These are phyloP conservation scores for Eimeria nieschulzi DNA, from an alignment of 169 alveolate species.

Conservation along the genomic window DNA sequence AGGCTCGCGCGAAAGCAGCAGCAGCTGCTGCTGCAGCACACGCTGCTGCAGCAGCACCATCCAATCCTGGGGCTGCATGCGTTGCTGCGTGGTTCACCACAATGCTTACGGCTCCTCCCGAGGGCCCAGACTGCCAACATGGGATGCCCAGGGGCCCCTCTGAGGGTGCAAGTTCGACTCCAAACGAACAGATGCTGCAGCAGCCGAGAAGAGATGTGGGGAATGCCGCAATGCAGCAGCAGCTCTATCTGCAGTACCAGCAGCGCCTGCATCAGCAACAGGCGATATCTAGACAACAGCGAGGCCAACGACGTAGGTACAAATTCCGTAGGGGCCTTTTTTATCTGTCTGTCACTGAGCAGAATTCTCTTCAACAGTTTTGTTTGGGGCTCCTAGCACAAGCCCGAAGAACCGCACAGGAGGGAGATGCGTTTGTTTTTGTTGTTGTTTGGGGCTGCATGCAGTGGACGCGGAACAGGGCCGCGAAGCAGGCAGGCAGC, in stretches of 20 bases:
- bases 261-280: conserved; percentile 31
- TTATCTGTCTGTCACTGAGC: not conserved
- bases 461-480: conserved; percentile 44
- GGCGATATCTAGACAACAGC: not conserved
- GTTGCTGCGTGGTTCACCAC: conserved; percentile 18
- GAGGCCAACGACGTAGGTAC: conserved; percentile 9
- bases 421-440: not conserved
- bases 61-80: conserved; percentile 11
- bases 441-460: not conserved
- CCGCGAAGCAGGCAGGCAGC: conserved; percentile 35
- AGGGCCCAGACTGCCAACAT: not conserved
- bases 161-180: not conserved
- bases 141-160: not conserved
- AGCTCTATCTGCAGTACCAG: not conserved
- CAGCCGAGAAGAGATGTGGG: not conserved
- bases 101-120: conserved; percentile 14
- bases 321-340: not conserved
- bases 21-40: conserved; percentile 1
- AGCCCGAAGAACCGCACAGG: not conserved
- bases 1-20: conserved; percentile 2
- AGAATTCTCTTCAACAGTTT: no score
- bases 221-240: not conserved
- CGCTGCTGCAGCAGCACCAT: conserved; percentile 12
- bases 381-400: not conserved
- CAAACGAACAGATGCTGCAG: not conserved